Conservation (phyloP, 2,329 filamentous ascomycete genomes). For the Pyrenochaeta sp. region DNA sequence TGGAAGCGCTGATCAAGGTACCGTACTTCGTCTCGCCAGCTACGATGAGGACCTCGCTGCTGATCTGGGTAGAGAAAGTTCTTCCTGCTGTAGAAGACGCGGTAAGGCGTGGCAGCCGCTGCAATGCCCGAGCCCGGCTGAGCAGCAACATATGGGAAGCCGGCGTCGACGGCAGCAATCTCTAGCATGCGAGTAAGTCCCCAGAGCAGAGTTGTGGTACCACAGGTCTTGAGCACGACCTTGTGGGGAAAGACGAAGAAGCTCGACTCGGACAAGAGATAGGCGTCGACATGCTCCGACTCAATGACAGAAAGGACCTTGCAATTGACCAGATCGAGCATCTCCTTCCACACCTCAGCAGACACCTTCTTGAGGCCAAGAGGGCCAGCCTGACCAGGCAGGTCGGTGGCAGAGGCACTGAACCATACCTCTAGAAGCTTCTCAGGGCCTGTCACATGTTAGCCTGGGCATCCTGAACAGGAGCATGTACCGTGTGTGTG, state of each 20-base stretch:
- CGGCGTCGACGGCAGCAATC: constrained; percentile 85
- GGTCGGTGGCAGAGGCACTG: constrained; percentile 75
- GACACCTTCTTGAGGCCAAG: constrained; percentile 87
- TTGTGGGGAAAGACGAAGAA: constrained; percentile 99
- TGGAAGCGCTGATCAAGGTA: constrained; percentile 91
- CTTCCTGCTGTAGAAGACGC: constrained; percentile 98
- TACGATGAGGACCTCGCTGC: constrained; percentile 92
- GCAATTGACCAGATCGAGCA: constrained; percentile 98
- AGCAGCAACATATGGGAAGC: constrained; percentile 84
- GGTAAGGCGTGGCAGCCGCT: constrained; percentile 85
- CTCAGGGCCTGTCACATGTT: constrained; percentile 74
- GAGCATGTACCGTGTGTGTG: not conserved
- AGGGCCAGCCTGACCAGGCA: constrained; percentile 74
- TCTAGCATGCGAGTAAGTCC: constrained; percentile 91
- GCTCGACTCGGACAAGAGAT: constrained; percentile 97
- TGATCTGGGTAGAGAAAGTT: constrained; percentile 96
- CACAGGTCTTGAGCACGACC: constrained; percentile 97
- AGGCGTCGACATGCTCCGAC: constrained; percentile 94
- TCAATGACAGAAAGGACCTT: constrained; percentile 94
- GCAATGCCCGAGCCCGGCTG: constrained; percentile 71
- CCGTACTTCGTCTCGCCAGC: constrained; percentile 96
- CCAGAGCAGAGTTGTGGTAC: constrained; percentile 90
- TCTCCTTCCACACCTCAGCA: constrained; percentile 87
- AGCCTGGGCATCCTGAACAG: constrained; percentile 7
- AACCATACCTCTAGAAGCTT: constrained; percentile 99